phyloP scores from a whole-genome alignment of 192 early-diverging fungal genomes.

The Backusella circina region DNA sequence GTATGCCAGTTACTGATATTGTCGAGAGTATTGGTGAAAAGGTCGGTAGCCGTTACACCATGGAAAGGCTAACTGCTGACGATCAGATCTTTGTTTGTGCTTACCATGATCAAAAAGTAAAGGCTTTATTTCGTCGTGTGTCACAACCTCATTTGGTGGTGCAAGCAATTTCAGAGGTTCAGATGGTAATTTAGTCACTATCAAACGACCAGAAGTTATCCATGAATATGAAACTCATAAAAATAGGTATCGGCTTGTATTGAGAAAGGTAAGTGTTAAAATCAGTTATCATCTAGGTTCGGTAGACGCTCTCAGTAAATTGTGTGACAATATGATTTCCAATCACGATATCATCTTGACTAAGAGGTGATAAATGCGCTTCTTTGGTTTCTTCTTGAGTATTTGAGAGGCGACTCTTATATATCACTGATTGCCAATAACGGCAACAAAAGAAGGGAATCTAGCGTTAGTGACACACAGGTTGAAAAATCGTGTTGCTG shows the following conservation, averaged over 20 bases:
- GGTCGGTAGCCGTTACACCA: neutral
- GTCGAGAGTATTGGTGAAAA: neutral
- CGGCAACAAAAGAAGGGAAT: too few species aligned
- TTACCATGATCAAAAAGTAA: neutral
- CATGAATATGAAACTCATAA: too few species aligned
- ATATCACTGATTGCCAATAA: too few species aligned
- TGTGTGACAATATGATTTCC: neutral
- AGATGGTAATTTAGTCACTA: too few species aligned
- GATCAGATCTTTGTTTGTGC: neutral
- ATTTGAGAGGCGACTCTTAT: neutral
- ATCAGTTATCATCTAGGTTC: neutral
- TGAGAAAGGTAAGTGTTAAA: neutral
- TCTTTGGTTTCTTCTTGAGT: neutral
- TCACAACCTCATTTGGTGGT: too few species aligned
- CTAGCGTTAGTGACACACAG: too few species aligned
- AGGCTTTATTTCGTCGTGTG: too few species aligned
- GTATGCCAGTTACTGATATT: neutral
- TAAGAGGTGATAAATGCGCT: neutral
- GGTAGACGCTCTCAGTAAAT: neutral
- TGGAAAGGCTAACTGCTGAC: neutral
- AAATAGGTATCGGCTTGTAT: neutral
- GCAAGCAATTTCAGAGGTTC: too few species aligned
- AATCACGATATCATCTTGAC: neutral
- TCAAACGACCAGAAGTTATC: too few species aligned
- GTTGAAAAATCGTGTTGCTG: too few species aligned